A percentile compares a stretch with the other conserved stretches of the same genome.
These are phyloP conservation scores for Azolla pinnata DNA, from an alignment of 75 land plant genomes.

Conservation along the genomic window DNA sequence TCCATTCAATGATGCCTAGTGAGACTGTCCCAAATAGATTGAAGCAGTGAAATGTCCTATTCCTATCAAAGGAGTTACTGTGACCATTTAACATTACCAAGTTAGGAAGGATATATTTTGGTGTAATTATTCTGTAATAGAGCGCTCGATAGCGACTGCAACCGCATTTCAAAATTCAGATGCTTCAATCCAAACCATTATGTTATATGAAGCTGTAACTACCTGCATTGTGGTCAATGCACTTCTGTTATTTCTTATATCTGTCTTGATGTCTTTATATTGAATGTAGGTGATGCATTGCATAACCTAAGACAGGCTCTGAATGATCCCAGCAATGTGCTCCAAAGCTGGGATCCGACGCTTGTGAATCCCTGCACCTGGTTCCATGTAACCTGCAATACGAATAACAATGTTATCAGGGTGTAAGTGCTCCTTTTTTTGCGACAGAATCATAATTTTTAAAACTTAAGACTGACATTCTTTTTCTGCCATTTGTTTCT, in stretches of 20 bases:
- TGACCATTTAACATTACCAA: neutral
- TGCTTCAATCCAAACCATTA: neutral
- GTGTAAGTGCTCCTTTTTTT: constrained; percentile 46
- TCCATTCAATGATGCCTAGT: too few species aligned
- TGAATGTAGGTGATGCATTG: constrained; percentile 75
- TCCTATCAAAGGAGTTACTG: too few species aligned
- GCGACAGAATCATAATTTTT: neutral
- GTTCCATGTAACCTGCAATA: constrained; percentile 94
- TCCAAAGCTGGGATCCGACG: constrained; percentile 98
- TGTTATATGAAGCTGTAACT: neutral
- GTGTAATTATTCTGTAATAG: neutral
- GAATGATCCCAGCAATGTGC: constrained; percentile 69
- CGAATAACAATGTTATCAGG: constrained; percentile 71
- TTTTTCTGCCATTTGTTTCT: neutral
- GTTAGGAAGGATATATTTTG: constrained; percentile 1
- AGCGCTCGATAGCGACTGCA: too few species aligned
- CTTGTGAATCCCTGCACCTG: constrained; percentile 98
- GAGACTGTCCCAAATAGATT: too few species aligned
- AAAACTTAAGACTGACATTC: neutral
- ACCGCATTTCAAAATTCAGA: too few species aligned
- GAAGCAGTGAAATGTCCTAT: too few species aligned
- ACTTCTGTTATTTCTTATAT: neutral
- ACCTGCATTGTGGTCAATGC: neutral
- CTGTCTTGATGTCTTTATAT: neutral
- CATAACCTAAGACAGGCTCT: constrained; percentile 48